Evolutionary conservation across 306 rosid genomes (phyloP).

Genomic region (Acmispon strigosus): DNA sequence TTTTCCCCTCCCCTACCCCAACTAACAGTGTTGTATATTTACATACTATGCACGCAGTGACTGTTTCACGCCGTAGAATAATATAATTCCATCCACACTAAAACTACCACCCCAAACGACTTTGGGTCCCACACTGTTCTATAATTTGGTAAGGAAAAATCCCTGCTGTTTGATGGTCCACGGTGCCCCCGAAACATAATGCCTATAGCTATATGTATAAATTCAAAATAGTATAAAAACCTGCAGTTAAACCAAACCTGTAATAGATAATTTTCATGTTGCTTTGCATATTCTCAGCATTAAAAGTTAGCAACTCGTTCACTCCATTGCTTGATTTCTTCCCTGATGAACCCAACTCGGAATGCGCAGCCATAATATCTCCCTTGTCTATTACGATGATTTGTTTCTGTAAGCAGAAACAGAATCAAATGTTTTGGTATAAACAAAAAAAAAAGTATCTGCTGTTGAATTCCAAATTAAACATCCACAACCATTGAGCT

Average conservation of each 20-base stretch:
- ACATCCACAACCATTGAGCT: not conserved
- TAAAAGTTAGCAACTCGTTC: slow-evolving; percentile 58
- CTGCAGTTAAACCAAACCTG: slow-evolving; percentile 54
- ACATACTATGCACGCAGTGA: not conserved
- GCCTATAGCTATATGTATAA: not conserved
- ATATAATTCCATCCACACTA: not conserved
- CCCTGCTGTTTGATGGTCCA: not conserved
- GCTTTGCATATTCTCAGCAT: slow-evolving; percentile 87
- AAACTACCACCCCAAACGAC: not conserved
- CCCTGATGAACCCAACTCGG: slow-evolving; percentile 44
- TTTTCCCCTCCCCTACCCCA: not conserved
- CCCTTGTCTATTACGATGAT: not conserved
- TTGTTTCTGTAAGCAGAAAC: slow-evolving; percentile 18
- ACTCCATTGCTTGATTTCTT: slow-evolving; percentile 60
- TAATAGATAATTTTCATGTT: slow-evolving; percentile 75
- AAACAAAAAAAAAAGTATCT: not conserved
- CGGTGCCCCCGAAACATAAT: not conserved
- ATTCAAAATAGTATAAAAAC: not conserved
- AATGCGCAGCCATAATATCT: slow-evolving; percentile 58
- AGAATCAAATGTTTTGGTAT: not conserved
- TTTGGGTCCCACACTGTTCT: not conserved
- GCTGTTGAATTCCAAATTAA: not conserved
- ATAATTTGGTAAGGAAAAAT: not conserved
- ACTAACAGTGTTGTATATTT: not conserved
- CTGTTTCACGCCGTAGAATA: slow-evolving; percentile 3